Evolutionary conservation across 768 basidiomycete genomes (phyloP).

Genomic region (Serendipita sp.): DNA sequence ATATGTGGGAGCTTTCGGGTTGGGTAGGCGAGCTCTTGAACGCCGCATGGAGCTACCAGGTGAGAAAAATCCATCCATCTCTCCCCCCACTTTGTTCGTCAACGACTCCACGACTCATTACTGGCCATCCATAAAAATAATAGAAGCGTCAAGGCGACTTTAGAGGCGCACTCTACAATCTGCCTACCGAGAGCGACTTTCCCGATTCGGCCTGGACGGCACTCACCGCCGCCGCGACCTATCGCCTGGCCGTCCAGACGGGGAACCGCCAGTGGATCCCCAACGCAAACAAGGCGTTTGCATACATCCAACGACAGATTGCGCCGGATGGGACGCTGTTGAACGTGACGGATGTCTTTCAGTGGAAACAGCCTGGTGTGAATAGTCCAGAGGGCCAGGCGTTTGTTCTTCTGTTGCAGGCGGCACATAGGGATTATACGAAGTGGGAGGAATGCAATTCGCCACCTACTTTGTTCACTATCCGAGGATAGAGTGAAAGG

Average conservation of each 20-base stretch:
- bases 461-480: neutral
- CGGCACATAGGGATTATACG: neutral
- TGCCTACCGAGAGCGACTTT: neutral
- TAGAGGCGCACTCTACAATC: neutral
- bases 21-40: neutral
- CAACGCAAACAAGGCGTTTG: neutral
- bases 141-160: too few species aligned
- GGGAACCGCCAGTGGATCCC: neutral
- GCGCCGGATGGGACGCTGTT: neutral
- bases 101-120: neutral
- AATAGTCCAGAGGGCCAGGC: slow-evolving; percentile 6
- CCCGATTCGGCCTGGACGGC: slow-evolving; percentile 7
- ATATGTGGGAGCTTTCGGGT: slow-evolving; percentile 1
- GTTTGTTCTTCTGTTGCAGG: slow-evolving; percentile 1
- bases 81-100: too few species aligned
- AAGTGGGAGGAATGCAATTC: neutral
- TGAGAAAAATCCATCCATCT: too few species aligned
- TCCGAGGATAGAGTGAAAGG: neutral
- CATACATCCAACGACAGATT: neutral
- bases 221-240: slow-evolving; percentile 6
- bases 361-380: neutral
- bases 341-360: neutral
- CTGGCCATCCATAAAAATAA: neutral
- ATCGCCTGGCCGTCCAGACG: neutral
- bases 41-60: neutral